phyloP scores from a whole-genome alignment of 2,329 filamentous ascomycete species.

The Fusarium keratoplasticum region DNA sequence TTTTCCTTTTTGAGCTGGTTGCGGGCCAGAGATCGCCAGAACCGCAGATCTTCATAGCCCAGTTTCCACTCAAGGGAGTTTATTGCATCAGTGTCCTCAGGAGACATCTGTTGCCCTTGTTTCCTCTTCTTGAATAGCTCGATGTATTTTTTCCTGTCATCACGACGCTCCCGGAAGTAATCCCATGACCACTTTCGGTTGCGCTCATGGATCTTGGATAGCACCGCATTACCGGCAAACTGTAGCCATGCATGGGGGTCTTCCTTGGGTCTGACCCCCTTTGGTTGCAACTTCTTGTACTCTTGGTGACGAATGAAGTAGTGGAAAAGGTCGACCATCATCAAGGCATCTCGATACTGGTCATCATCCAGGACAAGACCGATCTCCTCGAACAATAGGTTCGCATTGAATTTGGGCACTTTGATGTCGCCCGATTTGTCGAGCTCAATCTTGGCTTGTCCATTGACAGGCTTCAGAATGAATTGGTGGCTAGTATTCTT shows the following conservation, averaged over 20 bases:
- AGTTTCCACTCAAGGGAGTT: conserved; percentile 86
- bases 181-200: conserved; percentile 97
- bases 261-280: conserved; percentile 82
- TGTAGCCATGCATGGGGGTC: conserved; percentile 92
- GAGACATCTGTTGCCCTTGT: conserved; percentile 75
- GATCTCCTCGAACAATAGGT: conserved; percentile 94
- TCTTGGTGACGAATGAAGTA: conserved; percentile 98
- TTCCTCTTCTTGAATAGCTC: conserved; percentile 96
- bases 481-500: conserved; percentile 79
- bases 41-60: conserved; percentile 93
- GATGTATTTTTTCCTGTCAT: conserved; percentile 90
- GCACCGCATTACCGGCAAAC: conserved; percentile 89
- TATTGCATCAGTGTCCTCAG: conserved; percentile 78
- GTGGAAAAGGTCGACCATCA: conserved; percentile 98
- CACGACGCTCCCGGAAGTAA: conserved; percentile 91
- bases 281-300: conserved; percentile 92
- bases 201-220: conserved; percentile 93
- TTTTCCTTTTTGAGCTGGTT: conserved; percentile 97
- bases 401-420: conserved; percentile 88
- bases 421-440: conserved; percentile 89
- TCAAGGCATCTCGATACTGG: conserved; percentile 95
- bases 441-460: conserved; percentile 92
- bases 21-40: conserved; percentile 94
- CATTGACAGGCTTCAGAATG: conserved; percentile 95
- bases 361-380: conserved; percentile 97